Evolutionary conservation across 116 monocot species (phyloP).

Genomic region (Papilionanthe hybrid): DNA sequence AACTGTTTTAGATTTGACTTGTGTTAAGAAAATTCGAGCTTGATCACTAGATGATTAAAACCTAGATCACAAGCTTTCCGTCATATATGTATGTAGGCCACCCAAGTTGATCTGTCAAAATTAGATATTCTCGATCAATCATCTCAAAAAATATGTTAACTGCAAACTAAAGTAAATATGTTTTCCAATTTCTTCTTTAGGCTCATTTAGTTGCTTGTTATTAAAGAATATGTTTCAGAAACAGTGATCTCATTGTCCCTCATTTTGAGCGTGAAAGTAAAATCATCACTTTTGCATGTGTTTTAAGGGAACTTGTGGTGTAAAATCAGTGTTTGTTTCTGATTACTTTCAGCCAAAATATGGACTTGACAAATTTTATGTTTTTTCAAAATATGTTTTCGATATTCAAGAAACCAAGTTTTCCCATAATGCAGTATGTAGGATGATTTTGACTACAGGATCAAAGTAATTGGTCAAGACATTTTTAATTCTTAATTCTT

Average conservation of each 20-base stretch:
- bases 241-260: too few species aligned
- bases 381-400: background rate
- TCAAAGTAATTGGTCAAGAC: background rate
- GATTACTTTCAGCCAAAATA: too few species aligned
- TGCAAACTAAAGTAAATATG: background rate
- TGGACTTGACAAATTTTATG: background rate
- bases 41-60: background rate
- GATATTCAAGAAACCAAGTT: background rate
- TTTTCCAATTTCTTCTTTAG: background rate
- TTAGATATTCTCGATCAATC: background rate
- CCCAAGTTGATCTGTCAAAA: background rate
- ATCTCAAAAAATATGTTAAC: background rate
- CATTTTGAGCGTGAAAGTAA: too few species aligned
- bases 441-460: background rate
- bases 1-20: too few species aligned
- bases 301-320: background rate
- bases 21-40: too few species aligned
- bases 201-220: too few species aligned
- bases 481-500: background rate
- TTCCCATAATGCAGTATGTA: background rate
- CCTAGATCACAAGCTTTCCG: background rate
- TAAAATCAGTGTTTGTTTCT: too few species aligned
- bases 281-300: background rate
- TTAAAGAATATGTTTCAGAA: too few species aligned
- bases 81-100: background rate